phyloP scores from a whole-genome alignment of 208 protist species.

The Trypanosoma scelopori region DNA sequence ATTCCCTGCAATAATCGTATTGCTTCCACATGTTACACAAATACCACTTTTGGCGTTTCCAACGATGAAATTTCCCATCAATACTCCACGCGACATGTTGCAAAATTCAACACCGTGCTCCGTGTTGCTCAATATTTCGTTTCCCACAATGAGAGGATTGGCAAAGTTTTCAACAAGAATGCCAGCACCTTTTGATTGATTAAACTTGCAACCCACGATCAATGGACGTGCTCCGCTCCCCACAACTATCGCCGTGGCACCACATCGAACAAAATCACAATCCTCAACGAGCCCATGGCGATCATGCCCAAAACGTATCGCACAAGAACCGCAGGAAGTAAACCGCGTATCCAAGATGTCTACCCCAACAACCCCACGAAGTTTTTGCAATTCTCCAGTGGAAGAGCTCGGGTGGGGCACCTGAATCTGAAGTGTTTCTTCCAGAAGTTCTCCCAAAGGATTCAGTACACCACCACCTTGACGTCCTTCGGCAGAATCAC shows the following conservation, averaged over 20 bases:
- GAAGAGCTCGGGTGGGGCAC: background rate
- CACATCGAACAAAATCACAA: slow-evolving; percentile 77
- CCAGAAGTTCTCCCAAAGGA: slow-evolving; percentile 10
- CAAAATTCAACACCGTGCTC: slow-evolving; percentile 58
- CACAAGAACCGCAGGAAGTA: slow-evolving; percentile 67
- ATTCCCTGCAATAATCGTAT: slow-evolving; percentile 66
- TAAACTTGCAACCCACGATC: slow-evolving; percentile 81
- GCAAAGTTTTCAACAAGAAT: slow-evolving; percentile 76
- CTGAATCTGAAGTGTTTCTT: slow-evolving; percentile 8
- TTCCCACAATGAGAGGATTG: slow-evolving; percentile 84
- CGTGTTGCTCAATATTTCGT: slow-evolving; percentile 62
- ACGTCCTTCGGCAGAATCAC: background rate
- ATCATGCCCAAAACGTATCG: slow-evolving; percentile 71
- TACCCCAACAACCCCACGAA: slow-evolving; percentile 64
- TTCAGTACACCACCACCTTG: slow-evolving; percentile 1
- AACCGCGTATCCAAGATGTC: slow-evolving; percentile 78
- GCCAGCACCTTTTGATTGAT: slow-evolving; percentile 50
- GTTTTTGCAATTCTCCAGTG: slow-evolving; percentile 37
- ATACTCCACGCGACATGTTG: slow-evolving; percentile 59
- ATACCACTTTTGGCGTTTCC: slow-evolving; percentile 55
- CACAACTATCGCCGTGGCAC: slow-evolving; percentile 69
- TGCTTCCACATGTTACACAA: slow-evolving; percentile 43
- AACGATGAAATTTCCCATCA: slow-evolving; percentile 75
- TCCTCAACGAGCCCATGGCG: slow-evolving; percentile 79
- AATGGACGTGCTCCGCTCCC: slow-evolving; percentile 72